Conservation (phyloP, 768 basidiomycete genomes). For the Steccherinum ochraceum region DNA sequence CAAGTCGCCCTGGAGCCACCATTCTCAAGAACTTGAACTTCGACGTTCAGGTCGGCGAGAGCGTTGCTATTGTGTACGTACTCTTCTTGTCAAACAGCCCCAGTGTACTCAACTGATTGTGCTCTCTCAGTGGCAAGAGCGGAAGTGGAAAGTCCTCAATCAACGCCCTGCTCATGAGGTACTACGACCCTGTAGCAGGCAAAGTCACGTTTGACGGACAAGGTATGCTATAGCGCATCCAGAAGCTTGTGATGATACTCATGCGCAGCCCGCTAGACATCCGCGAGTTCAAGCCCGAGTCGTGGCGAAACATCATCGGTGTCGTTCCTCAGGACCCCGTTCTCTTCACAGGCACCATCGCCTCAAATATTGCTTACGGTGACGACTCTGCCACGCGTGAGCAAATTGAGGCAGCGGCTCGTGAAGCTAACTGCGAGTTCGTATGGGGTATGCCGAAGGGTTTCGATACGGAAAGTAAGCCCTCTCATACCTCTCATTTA, state of each 20-base stretch:
- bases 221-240: conserved; percentile 42
- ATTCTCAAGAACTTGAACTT: conserved; percentile 82
- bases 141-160: conserved; percentile 94
- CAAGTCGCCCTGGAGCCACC: conserved; percentile 72
- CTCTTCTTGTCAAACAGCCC: conserved; percentile 3
- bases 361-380: conserved; percentile 92
- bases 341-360: conserved; percentile 88
- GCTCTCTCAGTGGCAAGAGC: conserved; percentile 65
- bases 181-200: conserved; percentile 84
- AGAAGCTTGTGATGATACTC: background rate
- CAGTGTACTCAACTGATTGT: background rate
- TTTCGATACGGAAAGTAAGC: conserved; percentile 86
- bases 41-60: conserved; percentile 76
- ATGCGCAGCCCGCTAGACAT: conserved; percentile 51
- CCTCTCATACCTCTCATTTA: background rate
- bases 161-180: conserved; percentile 79
- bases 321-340: conserved; percentile 96
- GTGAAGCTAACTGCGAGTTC: conserved; percentile 93
- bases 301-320: conserved; percentile 85
- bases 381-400: conserved; percentile 66
- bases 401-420: conserved; percentile 83
- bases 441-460: conserved; percentile 92
- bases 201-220: conserved; percentile 81
- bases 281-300: conserved; percentile 73
- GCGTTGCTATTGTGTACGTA: conserved; percentile 86